Conservation (phyloP, 257 asterid species). For the Capsicum chinense region DNA sequence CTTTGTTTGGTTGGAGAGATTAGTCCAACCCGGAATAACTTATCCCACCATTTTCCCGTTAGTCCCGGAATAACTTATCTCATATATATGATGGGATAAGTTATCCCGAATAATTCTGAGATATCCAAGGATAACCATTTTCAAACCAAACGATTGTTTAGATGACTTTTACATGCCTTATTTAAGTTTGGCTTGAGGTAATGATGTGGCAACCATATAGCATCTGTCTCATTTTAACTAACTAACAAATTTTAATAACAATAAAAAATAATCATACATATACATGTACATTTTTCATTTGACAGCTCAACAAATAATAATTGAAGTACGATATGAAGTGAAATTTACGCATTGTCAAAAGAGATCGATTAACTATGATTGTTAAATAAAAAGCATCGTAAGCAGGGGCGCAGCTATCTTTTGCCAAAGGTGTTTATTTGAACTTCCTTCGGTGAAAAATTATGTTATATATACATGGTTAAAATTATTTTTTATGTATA, state of each 20-base stretch:
- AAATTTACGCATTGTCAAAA: background rate
- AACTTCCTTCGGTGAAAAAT: no score
- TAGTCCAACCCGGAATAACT: no score
- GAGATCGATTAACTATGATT: background rate
- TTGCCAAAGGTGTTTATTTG: no score
- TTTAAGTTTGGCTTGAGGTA: background rate
- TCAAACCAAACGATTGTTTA: background rate
- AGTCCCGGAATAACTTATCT: no score
- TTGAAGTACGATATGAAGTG: background rate
- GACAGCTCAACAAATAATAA: background rate
- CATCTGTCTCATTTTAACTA: background rate
- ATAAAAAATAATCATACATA: background rate
- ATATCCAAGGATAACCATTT: no score
- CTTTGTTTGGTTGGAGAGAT: no score
- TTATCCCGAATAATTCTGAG: no score
- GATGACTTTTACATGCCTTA: background rate
- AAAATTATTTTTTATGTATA: no score
- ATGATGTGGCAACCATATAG: background rate
- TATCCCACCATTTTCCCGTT: no score
- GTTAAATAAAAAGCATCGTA: background rate
- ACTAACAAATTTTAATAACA: background rate
- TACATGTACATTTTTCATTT: conserved; percentile 11
- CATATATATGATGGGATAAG: no score
- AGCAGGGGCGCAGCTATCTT: no score
- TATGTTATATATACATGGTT: no score